Evolutionary conservation across 2,329 filamentous ascomycete species (phyloP), one percentile per base, ranked within the genome.

Genomic region (Trichoderma afroharzianum): DNA sequence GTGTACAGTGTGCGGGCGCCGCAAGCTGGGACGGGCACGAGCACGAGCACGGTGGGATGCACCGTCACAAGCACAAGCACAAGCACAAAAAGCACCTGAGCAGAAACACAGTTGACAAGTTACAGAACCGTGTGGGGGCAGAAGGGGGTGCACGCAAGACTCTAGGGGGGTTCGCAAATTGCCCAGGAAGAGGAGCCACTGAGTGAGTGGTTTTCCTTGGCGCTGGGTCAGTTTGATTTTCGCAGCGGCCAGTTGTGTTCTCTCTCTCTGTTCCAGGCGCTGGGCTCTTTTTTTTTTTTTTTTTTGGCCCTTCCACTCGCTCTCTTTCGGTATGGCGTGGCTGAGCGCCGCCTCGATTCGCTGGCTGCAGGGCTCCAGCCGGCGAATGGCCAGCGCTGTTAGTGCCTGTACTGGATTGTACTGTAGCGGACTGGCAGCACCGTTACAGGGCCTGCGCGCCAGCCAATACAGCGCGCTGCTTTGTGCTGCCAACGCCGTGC

Each of bases 41-140:
- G 53, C 66, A 61, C 39, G 59, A 55, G 53, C 66, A 61, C 39
- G 59, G 55, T 55, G 64, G 24, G 64, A 28, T 55, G 63, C 55
- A 59, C 33, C 33, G 33, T 36, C 39, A 43, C 39, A 43, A 43
- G 15, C 15, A n/a, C 33, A 58, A 21, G 32, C 50, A 59, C 64
- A 43, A 64, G 63, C 63, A 58, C 63, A 63, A 61, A 61, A 63
- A 64, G 39, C 62, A 68, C 66, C 64, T 59, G 66, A 61, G 53
- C 66, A 59, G 30, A 36, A 43, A 33, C 21, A 50, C 14, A 53
- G 30, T 50, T 55, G 39, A 55, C 63, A 36, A 62, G 33, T 30
- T 30, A 58, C 30, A 62, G 24, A 43, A 43, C 33, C 14, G n/a
- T 26, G 58, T 67, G 63, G 30, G 63, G 53, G 63, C 6, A 36